Conservation (phyloP, 2,329 filamentous ascomycete genomes). For the Hypoxylon rubiginosum region DNA sequence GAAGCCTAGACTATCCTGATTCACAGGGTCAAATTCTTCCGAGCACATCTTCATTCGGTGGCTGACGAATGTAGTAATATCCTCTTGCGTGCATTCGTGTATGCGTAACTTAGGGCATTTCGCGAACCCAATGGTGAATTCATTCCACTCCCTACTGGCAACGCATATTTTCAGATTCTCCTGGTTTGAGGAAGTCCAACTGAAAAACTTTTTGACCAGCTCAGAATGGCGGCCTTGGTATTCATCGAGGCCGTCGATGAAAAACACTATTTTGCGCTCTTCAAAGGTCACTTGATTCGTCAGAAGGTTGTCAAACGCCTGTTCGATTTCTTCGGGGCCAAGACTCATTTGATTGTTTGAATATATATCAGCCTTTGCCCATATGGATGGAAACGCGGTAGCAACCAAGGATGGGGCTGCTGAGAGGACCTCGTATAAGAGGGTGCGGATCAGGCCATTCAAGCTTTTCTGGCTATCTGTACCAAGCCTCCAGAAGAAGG, state of each 20-base stretch:
- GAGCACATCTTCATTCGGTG: slow-evolving; percentile 14
- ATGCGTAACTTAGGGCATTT: slow-evolving; percentile 29
- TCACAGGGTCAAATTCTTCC: neutral
- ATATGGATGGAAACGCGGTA: slow-evolving; percentile 31
- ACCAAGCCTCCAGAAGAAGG: slow-evolving; percentile 47
- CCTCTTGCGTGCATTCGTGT: slow-evolving; percentile 29
- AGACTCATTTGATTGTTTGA: too few relatives aligned
- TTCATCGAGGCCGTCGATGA: slow-evolving; percentile 36
- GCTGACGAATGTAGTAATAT: slow-evolving; percentile 18
- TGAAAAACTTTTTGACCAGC: slow-evolving; percentile 21
- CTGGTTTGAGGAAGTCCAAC: slow-evolving; percentile 3
- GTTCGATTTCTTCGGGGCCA: slow-evolving; percentile 7
- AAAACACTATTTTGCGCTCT: slow-evolving; percentile 23
- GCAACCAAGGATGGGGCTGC: slow-evolving; percentile 21
- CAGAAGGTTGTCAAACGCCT: slow-evolving; percentile 20
- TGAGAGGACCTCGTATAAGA: slow-evolving; percentile 41
- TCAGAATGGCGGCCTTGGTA: slow-evolving; percentile 28
- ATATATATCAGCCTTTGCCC: slow-evolving; percentile 7
- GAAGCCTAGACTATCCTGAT: neutral
- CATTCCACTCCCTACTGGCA: slow-evolving; percentile 38
- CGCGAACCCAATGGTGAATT: slow-evolving; percentile 30
- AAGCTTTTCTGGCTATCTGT: slow-evolving; percentile 39
- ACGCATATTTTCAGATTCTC: slow-evolving; percentile 35
- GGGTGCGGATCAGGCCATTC: slow-evolving; percentile 36
- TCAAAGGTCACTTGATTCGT: slow-evolving; percentile 9